These are phyloP conservation scores for Trypanosoma platydactyli DNA, from an alignment of 208 protist genomes.

Conservation along the genomic window DNA sequence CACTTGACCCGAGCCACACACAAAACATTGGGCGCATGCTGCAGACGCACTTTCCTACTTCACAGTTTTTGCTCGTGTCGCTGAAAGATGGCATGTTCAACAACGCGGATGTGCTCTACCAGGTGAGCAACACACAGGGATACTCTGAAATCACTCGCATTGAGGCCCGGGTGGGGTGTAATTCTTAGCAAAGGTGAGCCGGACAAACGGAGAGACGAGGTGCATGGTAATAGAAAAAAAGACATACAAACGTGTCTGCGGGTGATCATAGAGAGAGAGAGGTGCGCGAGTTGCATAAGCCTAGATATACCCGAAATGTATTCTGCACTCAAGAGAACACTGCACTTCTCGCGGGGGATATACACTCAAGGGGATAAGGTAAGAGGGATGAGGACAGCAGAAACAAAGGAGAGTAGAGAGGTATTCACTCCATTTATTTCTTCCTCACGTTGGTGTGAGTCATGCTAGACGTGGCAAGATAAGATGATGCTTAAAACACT, in stretches of 20 bases:
- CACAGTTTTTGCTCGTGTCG: conserved; percentile 99
- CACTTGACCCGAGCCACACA: conserved; percentile 99
- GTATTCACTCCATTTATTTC: too few relatives aligned
- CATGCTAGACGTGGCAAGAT: too few relatives aligned
- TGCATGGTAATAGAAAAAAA: neutral
- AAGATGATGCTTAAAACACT: too few relatives aligned
- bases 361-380: too few relatives aligned
- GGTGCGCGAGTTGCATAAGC: too few relatives aligned
- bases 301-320: too few relatives aligned
- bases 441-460: too few relatives aligned
- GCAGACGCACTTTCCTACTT: conserved; percentile 94
- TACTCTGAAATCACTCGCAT: conserved; percentile 85
- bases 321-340: too few relatives aligned
- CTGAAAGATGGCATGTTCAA: conserved; percentile 99
- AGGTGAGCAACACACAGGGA: conserved; percentile 93
- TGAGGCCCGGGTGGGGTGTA: conserved; percentile 21
- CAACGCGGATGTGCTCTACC: conserved; percentile 99
- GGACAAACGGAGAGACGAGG: conserved; percentile 1
- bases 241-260: neutral
- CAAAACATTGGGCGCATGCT: conserved; percentile 99
- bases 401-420: too few relatives aligned
- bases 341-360: too few relatives aligned
- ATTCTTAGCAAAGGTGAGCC: neutral
- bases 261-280: too few relatives aligned
- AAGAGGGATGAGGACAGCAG: neutral